Evolutionary conservation across 2,329 filamentous ascomycete genomes (phyloP).

Genomic region (Pyrenochaeta sp.): DNA sequence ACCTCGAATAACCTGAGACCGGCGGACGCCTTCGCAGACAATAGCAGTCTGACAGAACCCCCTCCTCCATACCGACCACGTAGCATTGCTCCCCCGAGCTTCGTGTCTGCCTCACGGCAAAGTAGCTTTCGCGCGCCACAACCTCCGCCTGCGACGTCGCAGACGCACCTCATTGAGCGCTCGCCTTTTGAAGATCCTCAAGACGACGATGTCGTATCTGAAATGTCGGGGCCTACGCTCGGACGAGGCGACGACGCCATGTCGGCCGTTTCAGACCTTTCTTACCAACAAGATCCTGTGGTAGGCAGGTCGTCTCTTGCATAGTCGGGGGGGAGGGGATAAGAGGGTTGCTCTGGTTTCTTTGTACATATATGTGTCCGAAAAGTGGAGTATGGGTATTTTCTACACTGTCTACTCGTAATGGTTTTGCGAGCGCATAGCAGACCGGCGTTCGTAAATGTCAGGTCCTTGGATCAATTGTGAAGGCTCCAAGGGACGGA

Average conservation of each 20-base stretch:
- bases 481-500: background rate
- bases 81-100: conserved; percentile 39
- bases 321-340: background rate
- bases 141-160: conserved; percentile 23
- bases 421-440: background rate
- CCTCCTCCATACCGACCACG: conserved; percentile 49
- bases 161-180: conserved; percentile 33
- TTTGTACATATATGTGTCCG: conserved; percentile 25
- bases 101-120: conserved; percentile 41
- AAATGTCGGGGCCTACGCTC: conserved; percentile 32
- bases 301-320: conserved; percentile 20
- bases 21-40: conserved; percentile 43
- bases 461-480: background rate
- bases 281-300: conserved; percentile 42
- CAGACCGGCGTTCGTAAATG: background rate
- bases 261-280: conserved; percentile 44
- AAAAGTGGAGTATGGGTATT: background rate
- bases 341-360: background rate
- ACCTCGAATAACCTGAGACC: conserved; percentile 31
- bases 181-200: conserved; percentile 48
- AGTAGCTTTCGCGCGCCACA: conserved; percentile 38
- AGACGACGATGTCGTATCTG: conserved; percentile 39
- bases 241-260: conserved; percentile 29
- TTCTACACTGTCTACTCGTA: background rate
- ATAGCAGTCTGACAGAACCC: conserved; percentile 37